Evolutionary conservation across 2,329 filamentous ascomycete species (phyloP), one percentile per base, ranked within the genome.

Genomic region (Beauveria bassiana): DNA sequence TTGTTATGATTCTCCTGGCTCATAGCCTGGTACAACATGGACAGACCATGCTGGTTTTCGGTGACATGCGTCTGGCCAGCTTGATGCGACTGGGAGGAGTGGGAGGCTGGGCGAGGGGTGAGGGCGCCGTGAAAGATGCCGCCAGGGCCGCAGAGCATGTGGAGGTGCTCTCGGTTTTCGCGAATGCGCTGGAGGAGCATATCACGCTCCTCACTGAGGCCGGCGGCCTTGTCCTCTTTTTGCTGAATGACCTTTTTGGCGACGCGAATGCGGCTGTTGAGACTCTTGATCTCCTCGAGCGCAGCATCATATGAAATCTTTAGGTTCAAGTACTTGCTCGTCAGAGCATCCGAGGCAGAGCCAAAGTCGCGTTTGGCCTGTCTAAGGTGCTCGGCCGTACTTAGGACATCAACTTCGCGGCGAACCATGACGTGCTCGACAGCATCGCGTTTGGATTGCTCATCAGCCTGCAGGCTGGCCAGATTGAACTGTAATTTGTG

Each of bases 381-480:
- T 57, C 83, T 83, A 57, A 85, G 83, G 70, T 89, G 84, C 70
- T 95, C 89, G 16, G 86, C 86, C 64, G 83, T 81, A 63, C 92
- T 88, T 31, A 97, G 78, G 14, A 93, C 90, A 64, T 96, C 90
- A 22, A 96, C 88, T 74, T 97, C 92, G 24, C 89, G 84, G 64
- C 91, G 85, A n/a, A 88, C 89, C 84, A 97, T 93, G 66, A 95
- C 90, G 68, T 96, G 89, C 74, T 97, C 93, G 5, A 97, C 93
- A 42, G 87, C 89, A 66, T 93, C 91, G 28, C 92, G 86, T 74
- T 96, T 93, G 10, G 91, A 85, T 34, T 92, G 88, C 67, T 96
- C 91, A 54, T 88, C 86, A 60, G 90, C 92, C 70, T 96, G 91
- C 66, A 97, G 86, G 57, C 85, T 86, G 31, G 96, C 82, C 70